These are phyloP conservation scores for Trichosanthes truncata DNA, from an alignment of 306 rosid species.

Conservation along the genomic window DNA sequence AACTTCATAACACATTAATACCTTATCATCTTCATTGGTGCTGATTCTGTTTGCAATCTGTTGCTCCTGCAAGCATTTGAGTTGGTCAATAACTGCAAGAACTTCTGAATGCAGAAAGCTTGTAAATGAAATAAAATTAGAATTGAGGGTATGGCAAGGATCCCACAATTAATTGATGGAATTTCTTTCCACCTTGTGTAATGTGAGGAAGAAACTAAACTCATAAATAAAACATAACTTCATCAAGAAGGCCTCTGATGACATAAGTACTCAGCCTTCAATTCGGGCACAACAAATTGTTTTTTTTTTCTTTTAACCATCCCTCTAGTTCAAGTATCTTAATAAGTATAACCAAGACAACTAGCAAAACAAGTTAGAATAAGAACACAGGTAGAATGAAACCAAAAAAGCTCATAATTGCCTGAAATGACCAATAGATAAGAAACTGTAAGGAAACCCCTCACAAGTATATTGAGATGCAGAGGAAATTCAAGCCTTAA, in stretches of 20 bases:
- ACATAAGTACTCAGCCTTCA: neutral
- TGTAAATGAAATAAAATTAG: neutral
- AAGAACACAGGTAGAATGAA: neutral
- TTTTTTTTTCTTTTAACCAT: neutral
- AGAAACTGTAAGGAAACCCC: too few species aligned
- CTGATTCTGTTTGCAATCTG: slow-evolving; percentile 27
- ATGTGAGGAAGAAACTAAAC: neutral
- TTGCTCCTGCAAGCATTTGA: slow-evolving; percentile 35
- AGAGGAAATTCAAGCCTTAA: too few species aligned
- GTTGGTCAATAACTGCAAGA: slow-evolving; percentile 14
- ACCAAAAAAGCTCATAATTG: neutral
- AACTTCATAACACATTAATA: slow-evolving; percentile 16
- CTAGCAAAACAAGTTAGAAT: neutral
- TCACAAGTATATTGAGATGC: too few species aligned
- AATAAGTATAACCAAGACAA: neutral
- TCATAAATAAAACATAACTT: neutral
- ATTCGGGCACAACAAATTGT: neutral
- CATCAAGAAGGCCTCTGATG: neutral
- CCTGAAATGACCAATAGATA: neutral
- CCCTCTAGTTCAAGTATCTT: neutral
- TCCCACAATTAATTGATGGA: neutral
- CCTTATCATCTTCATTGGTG: slow-evolving; percentile 52
- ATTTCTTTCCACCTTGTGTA: neutral
- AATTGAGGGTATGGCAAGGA: neutral
- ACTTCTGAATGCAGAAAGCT: neutral